phyloP scores from a whole-genome alignment of 164 flowering plant genomes.

The Echeveria elegans region DNA sequence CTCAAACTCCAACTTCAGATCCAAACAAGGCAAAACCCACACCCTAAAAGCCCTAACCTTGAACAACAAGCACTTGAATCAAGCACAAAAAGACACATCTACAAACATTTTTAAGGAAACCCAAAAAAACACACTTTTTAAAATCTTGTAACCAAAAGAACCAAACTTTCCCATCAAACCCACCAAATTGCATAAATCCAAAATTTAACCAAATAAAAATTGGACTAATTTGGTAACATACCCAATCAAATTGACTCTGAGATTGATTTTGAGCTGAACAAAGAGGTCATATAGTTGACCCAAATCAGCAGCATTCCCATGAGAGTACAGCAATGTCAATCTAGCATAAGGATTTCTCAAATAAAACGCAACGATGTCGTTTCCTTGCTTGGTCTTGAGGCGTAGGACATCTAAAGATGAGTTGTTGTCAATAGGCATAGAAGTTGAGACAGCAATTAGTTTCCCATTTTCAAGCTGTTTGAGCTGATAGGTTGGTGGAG shows the following conservation, averaged over 20 bases:
- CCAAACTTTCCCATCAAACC: background rate
- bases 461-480: conserved; percentile 45
- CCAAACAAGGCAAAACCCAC: background rate
- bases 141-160: background rate
- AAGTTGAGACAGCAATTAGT: conserved; percentile 38
- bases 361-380: conserved; percentile 79
- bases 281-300: conserved; percentile 94
- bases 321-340: conserved; percentile 82
- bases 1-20: background rate
- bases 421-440: conserved; percentile 38
- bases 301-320: conserved; percentile 96
- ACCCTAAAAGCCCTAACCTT: background rate
- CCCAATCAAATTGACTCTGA: conserved; percentile 93
- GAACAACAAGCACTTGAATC: background rate
- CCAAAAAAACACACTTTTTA: background rate
- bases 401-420: conserved; percentile 52
- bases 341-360: conserved; percentile 74
- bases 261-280: conserved; percentile 85
- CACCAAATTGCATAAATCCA: background rate
- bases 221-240: conserved; percentile 17
- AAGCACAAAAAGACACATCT: background rate
- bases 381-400: conserved; percentile 64
- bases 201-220: background rate
- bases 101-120: background rate
- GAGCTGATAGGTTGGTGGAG: conserved; percentile 68